Percentiles rank a stretch among this genome's conserved stretches.
Evolutionary conservation across 2,329 filamentous ascomycete species (phyloP).

Genomic region (Xylariaceae sp.): DNA sequence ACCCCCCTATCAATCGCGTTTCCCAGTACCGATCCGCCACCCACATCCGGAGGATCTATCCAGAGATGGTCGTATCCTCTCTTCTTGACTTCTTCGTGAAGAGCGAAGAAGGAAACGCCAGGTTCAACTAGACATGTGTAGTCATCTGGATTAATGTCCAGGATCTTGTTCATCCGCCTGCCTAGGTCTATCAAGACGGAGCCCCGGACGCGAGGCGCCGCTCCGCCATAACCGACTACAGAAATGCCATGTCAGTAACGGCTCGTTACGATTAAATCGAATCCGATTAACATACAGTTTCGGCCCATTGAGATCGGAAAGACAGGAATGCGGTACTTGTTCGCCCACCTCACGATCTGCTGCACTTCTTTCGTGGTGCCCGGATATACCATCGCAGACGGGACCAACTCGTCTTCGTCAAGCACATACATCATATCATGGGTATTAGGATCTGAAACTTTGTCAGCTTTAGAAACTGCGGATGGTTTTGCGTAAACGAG

Average conservation of each 20-base stretch:
- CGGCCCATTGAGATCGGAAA: slow-evolving; percentile 41
- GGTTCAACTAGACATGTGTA: slow-evolving; percentile 61
- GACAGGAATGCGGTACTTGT: slow-evolving; percentile 39
- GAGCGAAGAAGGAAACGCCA: slow-evolving; percentile 59
- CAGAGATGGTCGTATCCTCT: slow-evolving; percentile 50
- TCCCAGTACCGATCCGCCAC: slow-evolving; percentile 54
- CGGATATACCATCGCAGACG: slow-evolving; percentile 50
- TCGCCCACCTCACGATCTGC: slow-evolving; percentile 42
- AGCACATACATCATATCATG: slow-evolving; percentile 52
- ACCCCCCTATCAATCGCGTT: slow-evolving; percentile 54
- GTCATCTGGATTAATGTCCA: slow-evolving; percentile 57
- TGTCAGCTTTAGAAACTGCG: slow-evolving; percentile 12
- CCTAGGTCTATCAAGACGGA: slow-evolving; percentile 60
- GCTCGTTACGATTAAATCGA: background rate
- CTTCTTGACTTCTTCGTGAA: slow-evolving; percentile 53
- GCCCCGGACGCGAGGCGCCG: slow-evolving; percentile 58
- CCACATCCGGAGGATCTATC: slow-evolving; percentile 52
- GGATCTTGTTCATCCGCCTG: slow-evolving; percentile 58
- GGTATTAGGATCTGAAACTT: slow-evolving; percentile 44
- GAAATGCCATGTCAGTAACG: slow-evolving; percentile 1
- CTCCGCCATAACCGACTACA: slow-evolving; percentile 59
- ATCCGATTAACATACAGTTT: slow-evolving; percentile 36
- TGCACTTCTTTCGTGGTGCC: slow-evolving; percentile 43
- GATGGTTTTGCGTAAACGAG: background rate
- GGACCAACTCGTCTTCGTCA: slow-evolving; percentile 54